phyloP scores from a whole-genome alignment of 345 rosid genomes.

The Boechera divaricarpa region DNA sequence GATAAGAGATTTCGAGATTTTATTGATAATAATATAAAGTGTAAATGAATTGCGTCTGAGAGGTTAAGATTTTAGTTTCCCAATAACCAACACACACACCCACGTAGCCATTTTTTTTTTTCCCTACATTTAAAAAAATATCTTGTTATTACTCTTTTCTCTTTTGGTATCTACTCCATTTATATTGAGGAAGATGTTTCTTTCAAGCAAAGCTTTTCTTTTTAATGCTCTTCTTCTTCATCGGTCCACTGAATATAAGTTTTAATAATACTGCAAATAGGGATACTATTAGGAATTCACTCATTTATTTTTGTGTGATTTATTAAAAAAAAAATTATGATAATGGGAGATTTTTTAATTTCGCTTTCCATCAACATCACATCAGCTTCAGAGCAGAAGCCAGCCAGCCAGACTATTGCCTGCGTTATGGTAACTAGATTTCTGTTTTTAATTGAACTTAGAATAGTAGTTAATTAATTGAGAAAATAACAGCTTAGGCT shows the following conservation, averaged over 20 bases:
- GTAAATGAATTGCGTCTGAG: conserved; percentile 60
- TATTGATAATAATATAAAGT: neutral
- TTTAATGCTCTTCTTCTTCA: conserved; percentile 39
- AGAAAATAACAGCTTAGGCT: conserved; percentile 18
- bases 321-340: too few relatives aligned
- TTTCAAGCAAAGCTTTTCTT: conserved; percentile 60
- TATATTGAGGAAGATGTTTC: conserved; percentile 49
- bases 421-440: conserved; percentile 30
- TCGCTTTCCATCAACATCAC: conserved; percentile 57
- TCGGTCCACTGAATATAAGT: conserved; percentile 36
- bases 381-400: conserved; percentile 47
- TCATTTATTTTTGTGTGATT: neutral
- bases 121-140: neutral
- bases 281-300: conserved; percentile 24
- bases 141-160: neutral
- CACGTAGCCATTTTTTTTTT: conserved; percentile 12
- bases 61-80: conserved; percentile 86
- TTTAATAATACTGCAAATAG: neutral
- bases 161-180: conserved; percentile 7
- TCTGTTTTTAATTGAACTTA: neutral
- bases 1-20: conserved; percentile 30
- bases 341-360: conserved; percentile 12
- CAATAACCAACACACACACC: conserved; percentile 54
- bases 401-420: conserved; percentile 47
- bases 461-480: neutral